Conservation (phyloP, 2,329 filamentous ascomycete genomes). For the Orbilia quercus region DNA sequence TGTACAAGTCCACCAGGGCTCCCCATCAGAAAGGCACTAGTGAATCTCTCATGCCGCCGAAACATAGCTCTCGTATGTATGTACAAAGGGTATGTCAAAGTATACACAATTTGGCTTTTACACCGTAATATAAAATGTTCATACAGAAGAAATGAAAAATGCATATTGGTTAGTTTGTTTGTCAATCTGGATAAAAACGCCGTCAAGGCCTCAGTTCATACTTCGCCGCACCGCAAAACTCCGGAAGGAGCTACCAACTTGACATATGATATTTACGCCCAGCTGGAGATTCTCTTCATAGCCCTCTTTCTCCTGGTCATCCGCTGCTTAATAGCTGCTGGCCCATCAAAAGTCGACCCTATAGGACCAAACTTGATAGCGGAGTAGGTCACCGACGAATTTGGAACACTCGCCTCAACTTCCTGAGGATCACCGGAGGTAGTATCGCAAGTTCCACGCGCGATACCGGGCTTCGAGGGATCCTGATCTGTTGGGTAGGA, state of each 20-base stretch:
- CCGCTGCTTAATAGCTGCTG: slow-evolving; percentile 47
- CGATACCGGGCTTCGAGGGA: slow-evolving; percentile 66
- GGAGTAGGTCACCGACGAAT: slow-evolving; percentile 69
- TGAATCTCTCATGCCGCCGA: slow-evolving; percentile 3
- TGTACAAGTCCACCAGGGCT: slow-evolving; percentile 15
- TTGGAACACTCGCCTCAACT: slow-evolving; percentile 66
- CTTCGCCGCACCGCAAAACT: slow-evolving; percentile 1
- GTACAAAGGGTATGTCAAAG: slow-evolving; percentile 31
- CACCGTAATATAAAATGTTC: slow-evolving; percentile 7
- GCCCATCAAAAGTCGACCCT: slow-evolving; percentile 66
- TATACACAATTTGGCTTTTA: slow-evolving; percentile 12
- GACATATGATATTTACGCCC: neutral
- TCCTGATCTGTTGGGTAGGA: slow-evolving; percentile 64
- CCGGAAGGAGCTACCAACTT: neutral
- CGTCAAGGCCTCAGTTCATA: slow-evolving; percentile 21
- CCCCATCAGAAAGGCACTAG: neutral
- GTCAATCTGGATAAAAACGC: slow-evolving; percentile 14
- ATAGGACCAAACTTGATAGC: slow-evolving; percentile 72
- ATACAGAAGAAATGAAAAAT: slow-evolving; percentile 22
- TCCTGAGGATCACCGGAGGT: slow-evolving; percentile 68
- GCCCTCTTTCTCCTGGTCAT: slow-evolving; percentile 50
- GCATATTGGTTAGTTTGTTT: neutral
- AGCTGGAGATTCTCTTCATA: slow-evolving; percentile 41
- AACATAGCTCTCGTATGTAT: slow-evolving; percentile 29
- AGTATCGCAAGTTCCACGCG: slow-evolving; percentile 69